phyloP scores from a whole-genome alignment of 495 filamentous ascomycete species.

The Niebla homalea region DNA sequence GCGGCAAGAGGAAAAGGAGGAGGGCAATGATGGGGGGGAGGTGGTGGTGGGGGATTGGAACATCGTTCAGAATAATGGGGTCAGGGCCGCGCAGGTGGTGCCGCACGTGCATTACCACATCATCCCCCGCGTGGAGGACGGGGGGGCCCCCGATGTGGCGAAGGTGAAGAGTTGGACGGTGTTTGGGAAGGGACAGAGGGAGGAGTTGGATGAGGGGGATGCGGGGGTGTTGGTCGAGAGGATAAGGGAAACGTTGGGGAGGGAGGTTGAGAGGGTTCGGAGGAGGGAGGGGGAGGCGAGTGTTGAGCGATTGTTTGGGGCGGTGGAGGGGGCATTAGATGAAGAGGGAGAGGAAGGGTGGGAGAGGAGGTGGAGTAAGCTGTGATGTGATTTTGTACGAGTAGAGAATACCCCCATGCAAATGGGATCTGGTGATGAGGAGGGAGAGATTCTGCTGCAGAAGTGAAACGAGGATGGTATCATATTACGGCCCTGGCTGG shows the following conservation, averaged over 20 bases:
- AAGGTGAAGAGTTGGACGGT: slow-evolving; percentile 53
- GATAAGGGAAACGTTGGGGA: slow-evolving; percentile 48
- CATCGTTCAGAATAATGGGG: slow-evolving; percentile 89
- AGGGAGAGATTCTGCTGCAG: too few species aligned
- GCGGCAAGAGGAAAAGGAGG: slow-evolving; percentile 21
- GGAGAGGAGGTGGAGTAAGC: not conserved
- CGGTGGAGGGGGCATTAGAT: not conserved
- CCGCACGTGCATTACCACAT: slow-evolving; percentile 88
- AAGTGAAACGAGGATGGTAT: too few species aligned
- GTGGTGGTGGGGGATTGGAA: slow-evolving; percentile 70
- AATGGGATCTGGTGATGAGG: too few species aligned
- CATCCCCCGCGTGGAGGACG: slow-evolving; percentile 48
- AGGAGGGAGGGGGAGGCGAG: slow-evolving; percentile 27
- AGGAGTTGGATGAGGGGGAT: slow-evolving; percentile 80
- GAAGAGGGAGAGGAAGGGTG: not conserved
- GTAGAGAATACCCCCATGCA: too few species aligned
- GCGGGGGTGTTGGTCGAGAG: slow-evolving; percentile 46
- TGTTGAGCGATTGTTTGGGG: slow-evolving; percentile 7
- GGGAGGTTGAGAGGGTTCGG: slow-evolving; percentile 36
- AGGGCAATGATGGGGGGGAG: too few species aligned
- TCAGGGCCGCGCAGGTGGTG: slow-evolving; percentile 77
- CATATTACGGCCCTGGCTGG: too few species aligned
- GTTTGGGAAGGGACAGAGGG: slow-evolving; percentile 73
- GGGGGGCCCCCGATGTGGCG: slow-evolving; percentile 6
- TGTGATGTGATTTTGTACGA: not conserved